phyloP scores from a whole-genome alignment of 179 eudicot species.

The Drosera spatulata region DNA sequence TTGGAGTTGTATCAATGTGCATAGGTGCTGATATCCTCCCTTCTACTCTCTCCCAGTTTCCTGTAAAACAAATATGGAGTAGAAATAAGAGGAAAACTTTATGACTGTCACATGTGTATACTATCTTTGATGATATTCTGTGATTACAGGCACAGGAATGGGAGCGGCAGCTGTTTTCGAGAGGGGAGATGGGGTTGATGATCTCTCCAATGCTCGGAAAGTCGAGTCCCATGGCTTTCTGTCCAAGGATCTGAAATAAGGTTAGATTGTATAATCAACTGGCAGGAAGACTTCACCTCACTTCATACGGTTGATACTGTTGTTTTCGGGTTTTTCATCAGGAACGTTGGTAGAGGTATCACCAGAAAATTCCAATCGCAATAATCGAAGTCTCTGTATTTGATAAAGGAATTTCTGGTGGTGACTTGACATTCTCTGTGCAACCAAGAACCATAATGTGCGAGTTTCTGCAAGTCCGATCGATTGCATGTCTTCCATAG shows the following conservation, averaged over 20 bases:
- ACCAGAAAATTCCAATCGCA: too few relatives aligned
- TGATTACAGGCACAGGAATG: slow-evolving; percentile 79
- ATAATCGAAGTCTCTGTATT: too few relatives aligned
- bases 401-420: too few relatives aligned
- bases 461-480: too few relatives aligned
- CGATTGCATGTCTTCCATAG: too few relatives aligned
- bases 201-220: slow-evolving; percentile 51
- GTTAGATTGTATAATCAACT: background rate
- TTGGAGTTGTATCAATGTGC: slow-evolving; percentile 95
- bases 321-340: too few relatives aligned
- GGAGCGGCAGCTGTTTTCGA: slow-evolving; percentile 99
- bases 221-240: slow-evolving; percentile 32
- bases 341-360: too few relatives aligned
- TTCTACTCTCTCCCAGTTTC: background rate
- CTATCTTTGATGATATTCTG: background rate
- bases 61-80: background rate
- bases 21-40: slow-evolving; percentile 34
- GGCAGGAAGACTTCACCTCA: too few relatives aligned
- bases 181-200: slow-evolving; percentile 75
- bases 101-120: background rate
- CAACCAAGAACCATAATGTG: too few relatives aligned
- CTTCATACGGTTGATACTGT: too few relatives aligned
- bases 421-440: too few relatives aligned
- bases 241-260: slow-evolving; percentile 54
- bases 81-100: too few relatives aligned